Evolutionary conservation across 148 eudicot species (phyloP).

Genomic region (Polygonum aviculare): DNA sequence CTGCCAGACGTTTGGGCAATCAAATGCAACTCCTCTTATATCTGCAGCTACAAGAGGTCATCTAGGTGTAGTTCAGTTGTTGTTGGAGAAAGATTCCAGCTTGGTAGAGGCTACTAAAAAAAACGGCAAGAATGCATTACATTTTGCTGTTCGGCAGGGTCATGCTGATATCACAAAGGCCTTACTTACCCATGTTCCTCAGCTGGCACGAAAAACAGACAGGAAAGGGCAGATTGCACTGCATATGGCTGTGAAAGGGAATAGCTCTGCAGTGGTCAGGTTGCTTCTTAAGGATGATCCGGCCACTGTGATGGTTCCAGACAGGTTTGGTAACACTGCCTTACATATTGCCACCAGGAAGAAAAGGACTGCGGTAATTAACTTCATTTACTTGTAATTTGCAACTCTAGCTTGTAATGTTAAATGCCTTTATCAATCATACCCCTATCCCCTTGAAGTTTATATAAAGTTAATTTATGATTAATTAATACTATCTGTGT

Average conservation of each 20-base stretch:
- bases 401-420: background rate
- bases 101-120: conserved; percentile 46
- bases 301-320: conserved; percentile 54
- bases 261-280: conserved; percentile 47
- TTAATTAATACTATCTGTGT: background rate
- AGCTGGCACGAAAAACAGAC: conserved; percentile 51
- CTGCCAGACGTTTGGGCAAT: conserved; percentile 47
- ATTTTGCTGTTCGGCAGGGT: conserved; percentile 65
- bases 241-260: conserved; percentile 85
- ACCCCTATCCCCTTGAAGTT: background rate
- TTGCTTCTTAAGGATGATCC: conserved; percentile 59
- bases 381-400: conserved; percentile 9
- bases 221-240: conserved; percentile 74
- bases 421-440: background rate
- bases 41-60: conserved; percentile 74
- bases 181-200: conserved; percentile 44
- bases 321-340: conserved; percentile 49
- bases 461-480: background rate
- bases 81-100: conserved; percentile 40
- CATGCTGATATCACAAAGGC: conserved; percentile 49
- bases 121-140: conserved; percentile 73
- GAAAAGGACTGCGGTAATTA: conserved; percentile 49
- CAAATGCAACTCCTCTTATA: conserved; percentile 63
- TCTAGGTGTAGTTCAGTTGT: conserved; percentile 36
- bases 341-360: conserved; percentile 60